Base-by-base conservation (phyloP, 805 yeast species). In the Pichia nakasei region DNA sequence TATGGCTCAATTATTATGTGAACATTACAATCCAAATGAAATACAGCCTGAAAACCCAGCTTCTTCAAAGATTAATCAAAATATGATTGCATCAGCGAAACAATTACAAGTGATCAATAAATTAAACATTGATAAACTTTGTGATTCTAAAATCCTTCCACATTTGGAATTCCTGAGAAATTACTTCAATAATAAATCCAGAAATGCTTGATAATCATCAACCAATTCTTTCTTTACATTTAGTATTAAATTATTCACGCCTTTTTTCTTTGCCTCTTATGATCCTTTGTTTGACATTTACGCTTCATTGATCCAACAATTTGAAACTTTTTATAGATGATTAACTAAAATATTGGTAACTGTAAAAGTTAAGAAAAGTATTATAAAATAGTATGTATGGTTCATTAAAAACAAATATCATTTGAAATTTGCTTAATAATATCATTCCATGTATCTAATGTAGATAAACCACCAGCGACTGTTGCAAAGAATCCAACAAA, bases 401-500 rank as follows among this genome's bases (percentile, higher is more conserved):
- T n/a, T n/a, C n/a, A n/a, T n/a, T n/a, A n/a, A n/a, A n/a, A n/a
- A n/a, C n/a, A n/a, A n/a, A 29, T 9, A 15, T 46, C 42, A 17
- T 35, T 26, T 15, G 18, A 1, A 20, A 59, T 37, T 22, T 53
- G 46, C 1, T 37, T 37, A 35, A 37, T 38, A 15, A 53, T 54
- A 8, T 54, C 48, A 4, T 33, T 37, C 58, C 58, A 60, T n/a
- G 41, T 41, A 19, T 55, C 38, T 8, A 49, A 8, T 4, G 66
- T 45, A 18, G 44, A 42, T 21, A 56, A 40, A 43, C 58, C 39
- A 48, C 45, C 45, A 3, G 55, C 55, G n/a, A 47, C 29, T 6
- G 64, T 56, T n/a, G 67, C 68, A 44, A 61, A 55, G 18, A 64
- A 51, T 1, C 68, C 69, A 35, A 64, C 69, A 15, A 48, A 39